Evolutionary conservation across 2,329 filamentous ascomycete genomes (phyloP).

Genomic region (Ophiostoma tasmaniense): DNA sequence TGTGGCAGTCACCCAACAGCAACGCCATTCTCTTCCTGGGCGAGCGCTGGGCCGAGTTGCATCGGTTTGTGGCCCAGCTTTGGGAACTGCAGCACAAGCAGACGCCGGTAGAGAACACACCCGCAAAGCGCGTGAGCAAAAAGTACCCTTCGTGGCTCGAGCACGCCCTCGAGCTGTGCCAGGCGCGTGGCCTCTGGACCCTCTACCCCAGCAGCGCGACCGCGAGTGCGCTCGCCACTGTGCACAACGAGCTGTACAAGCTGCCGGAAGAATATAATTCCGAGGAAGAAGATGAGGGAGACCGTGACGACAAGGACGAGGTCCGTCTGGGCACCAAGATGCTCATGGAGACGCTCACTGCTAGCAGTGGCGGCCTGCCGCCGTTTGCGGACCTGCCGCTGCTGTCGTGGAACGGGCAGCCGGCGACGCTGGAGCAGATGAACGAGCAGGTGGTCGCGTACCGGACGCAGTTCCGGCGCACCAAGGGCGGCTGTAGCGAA

Average conservation of each 20-base stretch:
- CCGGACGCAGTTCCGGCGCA: conserved; percentile 48
- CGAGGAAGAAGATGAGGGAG: conserved; percentile 19
- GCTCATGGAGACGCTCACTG: conserved; percentile 42
- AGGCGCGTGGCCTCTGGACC: conserved; percentile 66
- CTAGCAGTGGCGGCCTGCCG: conserved; percentile 34
- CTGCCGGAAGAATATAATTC: conserved; percentile 59
- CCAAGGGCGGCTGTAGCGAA: conserved; percentile 58
- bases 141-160: conserved; percentile 70
- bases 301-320: conserved; percentile 24
- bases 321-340: conserved; percentile 33
- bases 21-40: conserved; percentile 78
- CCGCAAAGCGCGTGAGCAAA: conserved; percentile 54
- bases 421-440: conserved; percentile 33
- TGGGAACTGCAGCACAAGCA: conserved; percentile 37
- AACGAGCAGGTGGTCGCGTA: conserved; percentile 43
- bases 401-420: conserved; percentile 55
- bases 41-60: conserved; percentile 77
- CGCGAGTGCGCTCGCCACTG: conserved; percentile 51
- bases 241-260: conserved; percentile 68
- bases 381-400: conserved; percentile 45
- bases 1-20: conserved; percentile 79
- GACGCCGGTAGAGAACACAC: conserved; percentile 26
- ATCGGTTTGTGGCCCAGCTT: conserved; percentile 64
- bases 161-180: conserved; percentile 66
- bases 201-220: conserved; percentile 62